Evolutionary conservation across 768 basidiomycete genomes (phyloP), one percentile per base, ranked within the genome.

Genomic region (Suillus subaureus): DNA sequence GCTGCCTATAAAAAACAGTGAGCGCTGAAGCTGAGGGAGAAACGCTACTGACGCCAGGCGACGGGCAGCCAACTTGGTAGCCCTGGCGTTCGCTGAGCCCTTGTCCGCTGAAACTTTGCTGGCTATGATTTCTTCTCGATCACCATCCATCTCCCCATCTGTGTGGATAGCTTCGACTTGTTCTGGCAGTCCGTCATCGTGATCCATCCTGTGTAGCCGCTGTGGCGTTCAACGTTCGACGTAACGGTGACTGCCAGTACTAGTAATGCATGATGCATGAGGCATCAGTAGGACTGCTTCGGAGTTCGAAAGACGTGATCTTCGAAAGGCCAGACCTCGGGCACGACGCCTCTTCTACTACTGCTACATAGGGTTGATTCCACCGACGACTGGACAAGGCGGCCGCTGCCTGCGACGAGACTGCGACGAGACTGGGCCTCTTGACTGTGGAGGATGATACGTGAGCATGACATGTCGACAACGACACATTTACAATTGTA

Each of bases 1-100:
- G 66, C 61, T 63, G 66, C 31, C 75, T 76, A 56, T 13, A 11
- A 42, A 51, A 4, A 60, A 37, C 6, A 12, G 9, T 66, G 11
- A 26, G 40, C 28, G 18, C 62, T 57, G 31, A 37, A 31, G 49
- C 28, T 28, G 47, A 51, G 40, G 16, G 39, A 6, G 49, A 8
- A 23, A 11, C 13, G 21, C 68, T 40, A 0, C 16, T 72, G 31
- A 21, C 40, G 57, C 23, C 57, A 58, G 16, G 11, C 2, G 31
- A 21, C 1, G 11, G 31, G 54, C 54, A 3, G 31, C 1, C 9
- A 11, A 54, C 35, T 57, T 39, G 39, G 57, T 3, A 18, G 5
- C 9, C 16, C 3, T 39, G 26, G 6, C 26, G 3, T 2, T 40
- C 18, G 11, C 12, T 0, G 26, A 26, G 49, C 9, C 12, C 0